phyloP scores from a whole-genome alignment of 2,329 filamentous ascomycete genomes.

The Chalara sp. region DNA sequence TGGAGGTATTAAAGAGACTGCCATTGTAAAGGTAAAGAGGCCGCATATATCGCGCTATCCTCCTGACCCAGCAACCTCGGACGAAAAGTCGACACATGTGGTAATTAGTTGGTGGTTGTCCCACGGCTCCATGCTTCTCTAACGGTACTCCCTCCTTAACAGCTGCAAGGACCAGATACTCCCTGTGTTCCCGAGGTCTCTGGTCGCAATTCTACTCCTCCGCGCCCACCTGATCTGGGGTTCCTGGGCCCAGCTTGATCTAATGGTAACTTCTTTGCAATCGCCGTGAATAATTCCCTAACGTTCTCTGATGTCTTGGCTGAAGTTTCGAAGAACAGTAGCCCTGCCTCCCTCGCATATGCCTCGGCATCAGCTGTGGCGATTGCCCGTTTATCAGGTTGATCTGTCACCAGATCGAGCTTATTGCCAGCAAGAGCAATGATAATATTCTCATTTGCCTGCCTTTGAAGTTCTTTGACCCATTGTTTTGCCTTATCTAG shows the following conservation, averaged over 20 bases:
- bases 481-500: conserved; percentile 98
- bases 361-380: conserved; percentile 84
- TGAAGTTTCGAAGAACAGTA: conserved; percentile 97
- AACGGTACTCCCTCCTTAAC: conserved; percentile 35
- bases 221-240: conserved; percentile 53
- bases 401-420: conserved; percentile 88
- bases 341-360: conserved; percentile 86
- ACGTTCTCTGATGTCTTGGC: conserved; percentile 98
- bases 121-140: conserved; percentile 8
- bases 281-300: conserved; percentile 89
- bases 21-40: conserved; percentile 16
- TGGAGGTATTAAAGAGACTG: conserved; percentile 28
- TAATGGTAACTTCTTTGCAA: conserved; percentile 94
- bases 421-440: conserved; percentile 98
- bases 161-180: conserved; percentile 51
- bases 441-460: conserved; percentile 99
- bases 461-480: conserved; percentile 97
- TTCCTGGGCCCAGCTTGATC: conserved; percentile 93
- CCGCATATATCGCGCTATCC: conserved; percentile 15
- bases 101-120: background rate
- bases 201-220: conserved; percentile 57
- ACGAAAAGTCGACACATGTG: conserved; percentile 10
- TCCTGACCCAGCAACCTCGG: conserved; percentile 13
- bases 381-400: conserved; percentile 93
- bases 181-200: conserved; percentile 50